A percentile compares a stretch with the other conserved stretches of the same genome.
phyloP scores from a whole-genome alignment of 176 grass and related monocot genomes.

The Typha latifolia region DNA sequence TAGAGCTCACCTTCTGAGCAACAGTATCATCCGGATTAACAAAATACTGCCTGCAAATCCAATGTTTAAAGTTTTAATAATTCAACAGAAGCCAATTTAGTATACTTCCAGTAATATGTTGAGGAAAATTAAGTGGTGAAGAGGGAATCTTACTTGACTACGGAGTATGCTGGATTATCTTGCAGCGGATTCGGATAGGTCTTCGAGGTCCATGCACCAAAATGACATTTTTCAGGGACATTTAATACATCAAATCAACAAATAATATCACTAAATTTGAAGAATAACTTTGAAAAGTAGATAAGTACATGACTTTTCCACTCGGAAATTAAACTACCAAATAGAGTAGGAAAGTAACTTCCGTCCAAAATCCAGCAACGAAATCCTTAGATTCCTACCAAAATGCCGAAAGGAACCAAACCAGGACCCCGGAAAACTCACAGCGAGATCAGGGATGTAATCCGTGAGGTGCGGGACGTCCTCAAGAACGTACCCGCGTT shows the following conservation, averaged over 20 bases:
- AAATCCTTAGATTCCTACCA: background rate
- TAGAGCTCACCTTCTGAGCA: conserved; percentile 67
- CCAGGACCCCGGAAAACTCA: conserved; percentile 17
- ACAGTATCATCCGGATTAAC: conserved; percentile 73
- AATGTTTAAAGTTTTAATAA: conserved; percentile 6
- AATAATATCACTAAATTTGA: too few relatives aligned
- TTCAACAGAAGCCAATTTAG: background rate
- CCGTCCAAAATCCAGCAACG: background rate
- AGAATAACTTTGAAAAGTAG: too few relatives aligned
- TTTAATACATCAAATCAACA: too few relatives aligned
- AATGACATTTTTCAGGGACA: background rate
- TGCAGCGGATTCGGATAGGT: conserved; percentile 84
- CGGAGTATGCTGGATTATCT: conserved; percentile 87
- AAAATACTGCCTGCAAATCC: conserved; percentile 80
- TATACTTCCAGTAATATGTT: conserved; percentile 2
- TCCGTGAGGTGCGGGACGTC: conserved; percentile 85
- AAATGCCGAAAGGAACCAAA: background rate
- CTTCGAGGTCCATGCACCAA: conserved; percentile 32
- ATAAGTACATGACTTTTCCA: too few relatives aligned
- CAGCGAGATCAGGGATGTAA: conserved; percentile 66
- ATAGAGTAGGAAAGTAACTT: too few relatives aligned
- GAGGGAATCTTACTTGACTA: conserved; percentile 61
- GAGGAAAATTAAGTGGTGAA: conserved; percentile 2
- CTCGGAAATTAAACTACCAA: too few relatives aligned
- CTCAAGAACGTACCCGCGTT: conserved; percentile 73